Conservation (phyloP, 768 basidiomycete genomes). For the Mycena alexandri region DNA sequence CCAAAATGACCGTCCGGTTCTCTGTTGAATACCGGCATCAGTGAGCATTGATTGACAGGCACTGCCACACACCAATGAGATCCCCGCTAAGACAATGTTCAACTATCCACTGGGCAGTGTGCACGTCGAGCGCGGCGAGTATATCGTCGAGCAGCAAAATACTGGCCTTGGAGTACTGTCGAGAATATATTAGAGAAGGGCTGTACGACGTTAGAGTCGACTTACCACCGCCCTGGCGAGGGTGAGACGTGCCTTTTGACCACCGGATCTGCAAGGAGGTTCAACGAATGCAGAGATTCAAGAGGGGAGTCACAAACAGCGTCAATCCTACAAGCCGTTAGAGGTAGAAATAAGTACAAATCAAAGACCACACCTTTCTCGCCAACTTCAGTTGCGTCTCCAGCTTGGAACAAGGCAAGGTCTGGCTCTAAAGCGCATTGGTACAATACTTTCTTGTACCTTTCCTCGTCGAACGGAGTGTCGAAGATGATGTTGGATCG, state of each 20-base stretch:
- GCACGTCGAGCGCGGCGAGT: conserved; percentile 67
- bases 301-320: neutral
- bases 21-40: conserved; percentile 5
- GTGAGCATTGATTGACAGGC: neutral
- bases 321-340: conserved; percentile 6
- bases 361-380: conserved; percentile 70
- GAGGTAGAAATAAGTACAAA: conserved; percentile 39
- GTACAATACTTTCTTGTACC: conserved; percentile 81
- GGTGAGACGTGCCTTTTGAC: conserved; percentile 61
- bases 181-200: conserved; percentile 50
- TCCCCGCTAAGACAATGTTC: conserved; percentile 61
- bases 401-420: conserved; percentile 75
- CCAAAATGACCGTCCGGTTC: conserved; percentile 56
- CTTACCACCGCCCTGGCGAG: conserved; percentile 56
- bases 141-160: conserved; percentile 82
- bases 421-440: conserved; percentile 84
- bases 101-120: conserved; percentile 65
- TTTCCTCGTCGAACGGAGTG: conserved; percentile 79
- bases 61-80: conserved; percentile 45
- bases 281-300: too few relatives aligned
- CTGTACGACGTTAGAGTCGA: conserved; percentile 36
- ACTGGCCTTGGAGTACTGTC: conserved; percentile 61
- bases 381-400: conserved; percentile 72
- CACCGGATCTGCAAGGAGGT: conserved; percentile 42
- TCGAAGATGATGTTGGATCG: conserved; percentile 89